phyloP scores from a whole-genome alignment of 176 grass and related monocot genomes.

The Metroxylon sagu region DNA sequence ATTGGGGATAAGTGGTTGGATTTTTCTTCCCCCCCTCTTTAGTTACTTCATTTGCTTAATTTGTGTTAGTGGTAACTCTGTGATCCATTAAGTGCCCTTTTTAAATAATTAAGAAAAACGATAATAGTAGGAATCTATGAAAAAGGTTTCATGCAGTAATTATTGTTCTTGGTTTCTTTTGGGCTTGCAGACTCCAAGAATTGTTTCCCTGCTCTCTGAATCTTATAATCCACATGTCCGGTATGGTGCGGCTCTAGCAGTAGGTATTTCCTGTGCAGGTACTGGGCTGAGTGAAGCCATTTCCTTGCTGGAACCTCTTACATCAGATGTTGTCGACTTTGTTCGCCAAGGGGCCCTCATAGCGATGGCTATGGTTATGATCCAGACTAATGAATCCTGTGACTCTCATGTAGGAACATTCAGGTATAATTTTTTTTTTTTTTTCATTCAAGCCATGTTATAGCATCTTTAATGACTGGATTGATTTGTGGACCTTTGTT shows the following conservation, averaged over 20 bases:
- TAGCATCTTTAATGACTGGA: too few relatives aligned
- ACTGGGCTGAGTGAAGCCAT: conserved; percentile 91
- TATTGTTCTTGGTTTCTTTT: not conserved
- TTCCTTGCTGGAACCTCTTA: conserved; percentile 96
- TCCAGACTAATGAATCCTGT: conserved; percentile 92
- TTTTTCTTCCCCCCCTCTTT: too few relatives aligned
- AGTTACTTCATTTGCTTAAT: too few relatives aligned
- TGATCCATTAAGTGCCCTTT: too few relatives aligned
- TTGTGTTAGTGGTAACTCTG: too few relatives aligned
- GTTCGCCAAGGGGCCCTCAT: conserved; percentile 96
- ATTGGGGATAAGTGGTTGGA: too few relatives aligned
- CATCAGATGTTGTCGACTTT: conserved; percentile 97
- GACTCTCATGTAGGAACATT: conserved; percentile 91
- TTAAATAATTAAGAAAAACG: too few relatives aligned
- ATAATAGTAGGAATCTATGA: too few relatives aligned
- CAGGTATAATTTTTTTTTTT: conserved; percentile 15
- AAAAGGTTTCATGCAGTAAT: too few relatives aligned
- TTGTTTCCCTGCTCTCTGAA: conserved; percentile 91
- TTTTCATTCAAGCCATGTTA: not conserved
- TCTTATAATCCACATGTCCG: conserved; percentile 99
- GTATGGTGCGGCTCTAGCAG: conserved; percentile 97
- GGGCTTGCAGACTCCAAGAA: conserved; percentile 87
- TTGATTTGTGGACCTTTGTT: too few relatives aligned
- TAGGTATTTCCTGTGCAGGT: conserved; percentile 94
- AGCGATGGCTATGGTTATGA: conserved; percentile 99